Evolutionary conservation across 768 basidiomycete species (phyloP).

Genomic region (Rhodosporidiobolus odoratus): DNA sequence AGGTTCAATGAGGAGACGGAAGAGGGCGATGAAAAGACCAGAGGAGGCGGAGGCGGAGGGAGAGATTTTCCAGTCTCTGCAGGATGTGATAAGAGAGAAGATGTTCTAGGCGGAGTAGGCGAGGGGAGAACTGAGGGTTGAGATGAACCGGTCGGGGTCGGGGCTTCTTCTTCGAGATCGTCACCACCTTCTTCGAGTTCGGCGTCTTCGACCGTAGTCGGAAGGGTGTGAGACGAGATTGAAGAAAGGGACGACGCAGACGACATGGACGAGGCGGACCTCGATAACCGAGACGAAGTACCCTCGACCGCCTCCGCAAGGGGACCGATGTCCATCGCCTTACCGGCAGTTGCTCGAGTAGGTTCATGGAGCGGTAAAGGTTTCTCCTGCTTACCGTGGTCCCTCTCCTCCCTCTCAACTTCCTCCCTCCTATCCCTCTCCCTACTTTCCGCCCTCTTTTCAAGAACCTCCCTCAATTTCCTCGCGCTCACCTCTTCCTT

Average conservation of each 20-base stretch:
- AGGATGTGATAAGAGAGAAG: too few relatives aligned
- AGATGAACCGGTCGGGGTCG: slow-evolving; percentile 7
- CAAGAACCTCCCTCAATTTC: neutral
- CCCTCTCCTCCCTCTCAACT: neutral
- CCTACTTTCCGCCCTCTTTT: neutral
- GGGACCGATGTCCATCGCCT: too few relatives aligned
- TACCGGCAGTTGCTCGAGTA: neutral
- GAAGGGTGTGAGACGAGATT: neutral
- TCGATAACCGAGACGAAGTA: too few relatives aligned
- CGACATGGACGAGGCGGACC: too few relatives aligned
- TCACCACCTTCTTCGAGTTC: too few relatives aligned
- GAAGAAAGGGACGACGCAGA: neutral
- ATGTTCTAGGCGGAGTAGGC: too few relatives aligned
- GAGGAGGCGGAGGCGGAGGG: neutral
- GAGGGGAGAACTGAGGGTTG: neutral
- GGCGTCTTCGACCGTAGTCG: too few relatives aligned
- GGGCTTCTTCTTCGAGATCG: too few relatives aligned
- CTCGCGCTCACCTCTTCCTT: neutral
- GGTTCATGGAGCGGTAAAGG: neutral
- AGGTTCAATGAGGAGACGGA: neutral
- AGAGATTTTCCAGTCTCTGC: neutral
- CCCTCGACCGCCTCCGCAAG: neutral
- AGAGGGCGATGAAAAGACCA: neutral
- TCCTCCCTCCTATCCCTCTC: neutral
- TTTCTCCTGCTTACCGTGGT: neutral